Conservation (phyloP, 352 stramenopile genomes). For the Pythium myriotylum region DNA sequence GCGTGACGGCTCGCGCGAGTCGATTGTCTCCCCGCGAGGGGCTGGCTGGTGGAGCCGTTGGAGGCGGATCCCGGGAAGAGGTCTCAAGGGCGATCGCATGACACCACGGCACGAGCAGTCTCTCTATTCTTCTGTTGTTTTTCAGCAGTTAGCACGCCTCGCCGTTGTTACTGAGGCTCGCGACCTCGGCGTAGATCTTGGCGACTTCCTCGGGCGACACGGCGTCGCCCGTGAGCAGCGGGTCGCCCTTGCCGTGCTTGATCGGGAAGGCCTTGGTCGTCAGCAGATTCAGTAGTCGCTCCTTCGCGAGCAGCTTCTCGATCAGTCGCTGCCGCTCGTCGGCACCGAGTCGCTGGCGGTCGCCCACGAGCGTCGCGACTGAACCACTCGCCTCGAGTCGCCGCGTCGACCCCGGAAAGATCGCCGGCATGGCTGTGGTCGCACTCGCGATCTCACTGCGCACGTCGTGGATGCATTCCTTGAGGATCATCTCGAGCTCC, state of each 20-base stretch:
- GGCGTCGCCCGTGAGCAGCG: constrained; percentile 47
- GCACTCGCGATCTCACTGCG: constrained; percentile 52
- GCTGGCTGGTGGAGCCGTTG: too few species aligned
- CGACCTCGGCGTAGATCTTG: constrained; percentile 44
- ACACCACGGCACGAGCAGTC: not conserved
- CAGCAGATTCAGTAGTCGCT: constrained; percentile 78
- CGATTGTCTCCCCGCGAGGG: too few species aligned
- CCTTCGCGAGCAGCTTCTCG: constrained; percentile 81
- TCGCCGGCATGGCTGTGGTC: constrained; percentile 23
- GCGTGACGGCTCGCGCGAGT: too few species aligned
- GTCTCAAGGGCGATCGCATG: too few species aligned
- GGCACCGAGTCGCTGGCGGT: constrained; percentile 33
- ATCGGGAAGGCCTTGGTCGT: constrained; percentile 76
- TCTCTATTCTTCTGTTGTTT: not conserved
- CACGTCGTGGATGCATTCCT: constrained; percentile 85
- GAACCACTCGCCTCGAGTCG: constrained; percentile 22
- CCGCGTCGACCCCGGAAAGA: not conserved
- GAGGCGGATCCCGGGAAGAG: too few species aligned
- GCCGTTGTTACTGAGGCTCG: constrained; percentile 10
- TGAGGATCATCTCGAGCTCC: constrained; percentile 82
- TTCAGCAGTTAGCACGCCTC: not conserved
- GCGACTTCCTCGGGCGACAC: constrained; percentile 50
- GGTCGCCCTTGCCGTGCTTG: constrained; percentile 40
- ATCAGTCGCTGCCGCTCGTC: constrained; percentile 69
- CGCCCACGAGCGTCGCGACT: constrained; percentile 10